These are phyloP conservation scores for Penicillium sp. DNA, from an alignment of 2,329 filamentous ascomycete species.

Conservation along the genomic window DNA sequence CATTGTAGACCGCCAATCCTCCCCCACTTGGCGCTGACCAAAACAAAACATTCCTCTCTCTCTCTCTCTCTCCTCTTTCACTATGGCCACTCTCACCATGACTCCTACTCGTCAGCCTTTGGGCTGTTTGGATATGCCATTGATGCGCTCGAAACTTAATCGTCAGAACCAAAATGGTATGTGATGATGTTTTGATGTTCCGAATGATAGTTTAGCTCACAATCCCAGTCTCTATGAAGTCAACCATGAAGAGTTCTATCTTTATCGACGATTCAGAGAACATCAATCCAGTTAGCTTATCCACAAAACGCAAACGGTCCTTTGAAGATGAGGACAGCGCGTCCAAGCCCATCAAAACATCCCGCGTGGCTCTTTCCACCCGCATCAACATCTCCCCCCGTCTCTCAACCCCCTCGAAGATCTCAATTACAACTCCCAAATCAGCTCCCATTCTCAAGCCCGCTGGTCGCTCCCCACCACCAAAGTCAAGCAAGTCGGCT, in stretches of 20 bases:
- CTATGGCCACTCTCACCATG: slow-evolving; percentile 38
- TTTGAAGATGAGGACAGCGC: slow-evolving; percentile 31
- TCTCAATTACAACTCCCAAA: slow-evolving; percentile 34
- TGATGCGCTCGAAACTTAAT: slow-evolving; percentile 34
- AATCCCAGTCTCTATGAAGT: slow-evolving; percentile 7
- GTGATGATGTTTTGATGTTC: not conserved
- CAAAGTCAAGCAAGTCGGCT: slow-evolving; percentile 67
- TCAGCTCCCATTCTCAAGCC: slow-evolving; percentile 63
- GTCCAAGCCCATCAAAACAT: slow-evolving; percentile 52
- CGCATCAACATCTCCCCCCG: slow-evolving; percentile 20
- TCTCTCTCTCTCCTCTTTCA: slow-evolving; percentile 8
- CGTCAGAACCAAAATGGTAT: slow-evolving; percentile 35
- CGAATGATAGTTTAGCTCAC: slow-evolving; percentile 8
- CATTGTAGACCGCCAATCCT: slow-evolving; percentile 21
- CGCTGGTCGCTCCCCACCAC: slow-evolving; percentile 75
- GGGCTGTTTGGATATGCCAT: slow-evolving; percentile 35
- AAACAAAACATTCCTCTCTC: slow-evolving; percentile 22
- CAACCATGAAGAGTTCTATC: slow-evolving; percentile 18
- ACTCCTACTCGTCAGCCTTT: slow-evolving; percentile 37
- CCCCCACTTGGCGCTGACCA: slow-evolving; percentile 29
- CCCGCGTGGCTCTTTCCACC: slow-evolving; percentile 37
- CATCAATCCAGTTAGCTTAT: slow-evolving; percentile 54
- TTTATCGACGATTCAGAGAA: slow-evolving; percentile 49
- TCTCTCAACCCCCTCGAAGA: slow-evolving; percentile 26
- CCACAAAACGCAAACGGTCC: slow-evolving; percentile 46